Evolutionary conservation across 305 asterid genomes (phyloP), one percentile per base, ranked within the genome.

Genomic region (Rubia peregrina): DNA sequence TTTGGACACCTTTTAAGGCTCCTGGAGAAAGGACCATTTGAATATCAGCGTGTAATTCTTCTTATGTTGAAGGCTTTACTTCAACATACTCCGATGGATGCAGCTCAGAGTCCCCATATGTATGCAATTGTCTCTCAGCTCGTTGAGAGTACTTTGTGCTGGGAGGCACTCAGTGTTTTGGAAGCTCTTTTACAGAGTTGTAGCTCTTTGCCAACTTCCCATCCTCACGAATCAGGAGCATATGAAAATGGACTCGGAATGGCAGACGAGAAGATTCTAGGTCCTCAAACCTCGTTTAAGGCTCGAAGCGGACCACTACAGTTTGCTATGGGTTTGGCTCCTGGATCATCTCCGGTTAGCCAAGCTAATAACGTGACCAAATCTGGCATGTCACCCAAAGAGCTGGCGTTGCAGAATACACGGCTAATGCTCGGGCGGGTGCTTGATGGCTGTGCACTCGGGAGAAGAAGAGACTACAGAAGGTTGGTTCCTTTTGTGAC

Each of bases 121-220:
- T 95, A 90, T 51, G 97, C 97, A 19, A 86, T 95, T 11, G 99
- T 95, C 46, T 95, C 99, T 61, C 99, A 92, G 76, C 88, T 95
- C 60, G 98, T 95, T 12, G 99, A 95, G 81, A 92, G 99, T 73
- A 90, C 98, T 26, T 80, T 95, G 65, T 90, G 97, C 84, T 90
- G 95, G 97, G 99, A 95, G 77, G 99, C 99, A 67, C 95, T 92
- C n/a, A 83, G 99, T 73, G 99, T 95, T 62, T 84, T 95, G 21
- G 99, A 95, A 83, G 99, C 99, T 49, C 99, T 95, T 65, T 71
- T 95, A 73, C 99, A 95, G 77, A 92, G 99, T 87, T 95, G 99
- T 75, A 90, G 98, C 86, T 90, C 98, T 13, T 68, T 92, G 80
- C 95, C 95, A 0, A 93, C 97, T 65, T 80, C 95, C 69, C 96